Conservation (phyloP, 257 asterid species). For the Scutellaria baicalensis region DNA sequence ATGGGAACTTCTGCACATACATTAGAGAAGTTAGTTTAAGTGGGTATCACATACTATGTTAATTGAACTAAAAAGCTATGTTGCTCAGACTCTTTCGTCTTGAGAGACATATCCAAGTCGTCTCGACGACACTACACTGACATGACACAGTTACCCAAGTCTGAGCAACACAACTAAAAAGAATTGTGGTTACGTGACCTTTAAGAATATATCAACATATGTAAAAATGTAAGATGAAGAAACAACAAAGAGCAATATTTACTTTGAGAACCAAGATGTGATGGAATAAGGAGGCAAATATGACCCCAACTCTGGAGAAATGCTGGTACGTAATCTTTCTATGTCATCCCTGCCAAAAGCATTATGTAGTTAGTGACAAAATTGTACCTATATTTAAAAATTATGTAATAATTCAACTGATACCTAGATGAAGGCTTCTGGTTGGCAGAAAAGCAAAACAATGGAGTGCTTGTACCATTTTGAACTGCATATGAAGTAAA, state of each 20-base stretch:
- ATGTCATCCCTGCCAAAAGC: constrained; percentile 45
- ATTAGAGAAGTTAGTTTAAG: neutral
- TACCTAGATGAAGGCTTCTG: constrained; percentile 72
- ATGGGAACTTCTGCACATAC: neutral
- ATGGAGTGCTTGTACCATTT: constrained; percentile 42
- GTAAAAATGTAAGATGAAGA: neutral
- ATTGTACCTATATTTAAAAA: constrained; percentile 1
- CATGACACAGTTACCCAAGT: too few relatives aligned
- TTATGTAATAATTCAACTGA: neutral
- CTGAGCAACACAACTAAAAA: too few relatives aligned
- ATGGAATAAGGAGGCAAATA: constrained; percentile 72
- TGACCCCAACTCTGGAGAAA: constrained; percentile 65
- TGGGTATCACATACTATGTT: neutral
- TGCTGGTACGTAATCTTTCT: constrained; percentile 40
- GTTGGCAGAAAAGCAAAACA: constrained; percentile 57
- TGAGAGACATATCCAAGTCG: too few relatives aligned
- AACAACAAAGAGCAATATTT: constrained; percentile 20
- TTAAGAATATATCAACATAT: neutral
- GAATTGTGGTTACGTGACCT: neutral
- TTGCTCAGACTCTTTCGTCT: too few relatives aligned
- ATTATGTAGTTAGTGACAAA: constrained; percentile 14
- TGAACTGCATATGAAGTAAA: constrained; percentile 70
- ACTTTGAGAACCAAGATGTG: constrained; percentile 86
- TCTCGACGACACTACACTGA: too few relatives aligned
- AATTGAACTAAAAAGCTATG: neutral